Evolutionary conservation across 345 rosid species (phyloP).

Genomic region (Salix purpurea): DNA sequence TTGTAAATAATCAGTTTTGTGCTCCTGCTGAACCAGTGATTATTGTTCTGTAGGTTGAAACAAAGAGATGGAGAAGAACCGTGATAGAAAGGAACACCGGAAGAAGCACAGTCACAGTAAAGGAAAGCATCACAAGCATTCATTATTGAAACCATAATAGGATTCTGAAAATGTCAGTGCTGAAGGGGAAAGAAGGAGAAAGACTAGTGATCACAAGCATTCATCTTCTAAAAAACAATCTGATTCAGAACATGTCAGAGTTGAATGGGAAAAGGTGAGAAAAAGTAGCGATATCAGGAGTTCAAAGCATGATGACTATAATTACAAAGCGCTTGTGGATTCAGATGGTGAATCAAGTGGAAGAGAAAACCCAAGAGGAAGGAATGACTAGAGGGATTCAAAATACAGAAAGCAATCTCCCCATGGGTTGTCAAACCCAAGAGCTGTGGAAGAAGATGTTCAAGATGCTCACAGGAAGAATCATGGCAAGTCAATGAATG

Average conservation of each 20-base stretch:
- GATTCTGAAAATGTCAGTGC: constrained; percentile 32
- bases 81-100: constrained; percentile 17
- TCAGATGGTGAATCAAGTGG: constrained; percentile 43
- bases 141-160: constrained; percentile 11
- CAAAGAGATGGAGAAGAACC: constrained; percentile 38
- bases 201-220: constrained; percentile 33
- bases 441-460: constrained; percentile 23
- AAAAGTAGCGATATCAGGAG: constrained; percentile 22
- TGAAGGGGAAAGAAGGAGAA: constrained; percentile 29
- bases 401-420: constrained; percentile 37
- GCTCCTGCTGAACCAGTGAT: background rate
- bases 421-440: constrained; percentile 13
- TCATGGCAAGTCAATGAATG: constrained; percentile 26
- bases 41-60: constrained; percentile 39
- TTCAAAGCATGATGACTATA: constrained; percentile 22
- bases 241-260: constrained; percentile 30
- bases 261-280: constrained; percentile 28
- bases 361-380: constrained; percentile 29
- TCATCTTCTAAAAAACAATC: constrained; percentile 28
- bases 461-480: constrained; percentile 30
- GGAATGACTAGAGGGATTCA: constrained; percentile 15
- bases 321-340: constrained; percentile 22
- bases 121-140: constrained; percentile 47
- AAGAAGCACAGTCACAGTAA: constrained; percentile 35
- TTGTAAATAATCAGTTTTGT: background rate